A percentile compares a stretch with the other conserved stretches of the same genome.
Evolutionary conservation across 768 basidiomycete genomes (phyloP).

Genomic region (Chalciporus piperatus): DNA sequence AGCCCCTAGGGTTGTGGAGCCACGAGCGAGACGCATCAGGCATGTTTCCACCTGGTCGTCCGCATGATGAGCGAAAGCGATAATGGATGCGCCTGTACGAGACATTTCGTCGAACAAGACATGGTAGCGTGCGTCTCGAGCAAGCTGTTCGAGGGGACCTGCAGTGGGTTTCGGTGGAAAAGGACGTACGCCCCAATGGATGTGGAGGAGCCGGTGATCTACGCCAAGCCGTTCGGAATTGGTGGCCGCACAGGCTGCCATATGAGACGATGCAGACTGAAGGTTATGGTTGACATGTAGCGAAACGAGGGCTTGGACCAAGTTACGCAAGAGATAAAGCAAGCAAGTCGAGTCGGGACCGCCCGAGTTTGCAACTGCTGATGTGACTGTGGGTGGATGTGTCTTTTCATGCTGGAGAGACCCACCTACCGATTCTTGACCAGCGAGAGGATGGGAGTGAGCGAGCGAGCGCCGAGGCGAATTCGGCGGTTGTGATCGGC

Average conservation of each 20-base stretch:
- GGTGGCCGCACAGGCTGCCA: constrained; percentile 49
- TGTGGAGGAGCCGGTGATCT: constrained; percentile 41
- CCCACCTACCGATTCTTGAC: constrained; percentile 40
- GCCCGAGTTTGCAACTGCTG: constrained; percentile 73
- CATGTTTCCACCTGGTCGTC: constrained; percentile 86
- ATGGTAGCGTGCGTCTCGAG: constrained; percentile 58
- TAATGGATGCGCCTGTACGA: constrained; percentile 31
- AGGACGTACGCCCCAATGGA: constrained; percentile 57
- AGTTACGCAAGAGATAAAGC: constrained; percentile 58
- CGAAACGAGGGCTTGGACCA: constrained; percentile 45
- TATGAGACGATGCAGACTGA: constrained; percentile 52
- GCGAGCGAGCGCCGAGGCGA: constrained; percentile 40
- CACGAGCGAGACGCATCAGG: constrained; percentile 62
- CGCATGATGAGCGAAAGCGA: constrained; percentile 74
- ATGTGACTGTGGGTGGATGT: neutral
- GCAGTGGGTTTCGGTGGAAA: constrained; percentile 49
- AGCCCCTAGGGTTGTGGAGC: constrained; percentile 54
- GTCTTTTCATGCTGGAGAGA: neutral
- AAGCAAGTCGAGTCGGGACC: constrained; percentile 83
- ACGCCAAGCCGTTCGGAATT: constrained; percentile 44
- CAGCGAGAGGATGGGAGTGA: constrained; percentile 16
- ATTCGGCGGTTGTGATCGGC: constrained; percentile 49
- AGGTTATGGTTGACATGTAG: constrained; percentile 70
- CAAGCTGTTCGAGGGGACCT: constrained; percentile 50
- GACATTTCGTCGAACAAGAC: constrained; percentile 49